phyloP scores from a whole-genome alignment of 805 yeast genomes.

The Nakazawaea peltata region DNA sequence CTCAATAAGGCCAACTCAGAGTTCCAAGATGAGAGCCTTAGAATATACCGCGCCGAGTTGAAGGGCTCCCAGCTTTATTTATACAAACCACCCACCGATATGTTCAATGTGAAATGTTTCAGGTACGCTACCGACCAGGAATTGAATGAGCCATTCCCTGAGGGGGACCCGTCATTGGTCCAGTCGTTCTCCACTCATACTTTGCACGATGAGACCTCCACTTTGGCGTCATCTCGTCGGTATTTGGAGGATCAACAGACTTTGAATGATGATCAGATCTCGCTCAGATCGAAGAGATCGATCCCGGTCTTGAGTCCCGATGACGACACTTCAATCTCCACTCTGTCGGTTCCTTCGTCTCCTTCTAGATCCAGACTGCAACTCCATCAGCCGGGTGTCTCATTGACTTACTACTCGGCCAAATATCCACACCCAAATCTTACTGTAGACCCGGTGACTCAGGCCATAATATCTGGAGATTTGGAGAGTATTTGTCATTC shows the following conservation, averaged over 20 bases:
- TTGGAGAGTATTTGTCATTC: constrained; percentile 74
- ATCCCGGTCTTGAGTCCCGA: neutral
- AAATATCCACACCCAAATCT: constrained; percentile 58
- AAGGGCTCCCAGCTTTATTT: constrained; percentile 60
- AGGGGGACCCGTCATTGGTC: too few relatives aligned
- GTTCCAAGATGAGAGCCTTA: constrained; percentile 25
- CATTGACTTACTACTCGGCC: constrained; percentile 27
- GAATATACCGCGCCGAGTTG: constrained; percentile 56
- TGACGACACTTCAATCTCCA: neutral
- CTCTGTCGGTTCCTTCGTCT: constrained; percentile 1
- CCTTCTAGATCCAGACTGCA: constrained; percentile 1
- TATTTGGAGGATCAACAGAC: neutral
- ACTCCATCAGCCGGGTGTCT: neutral
- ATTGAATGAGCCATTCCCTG: too few relatives aligned
- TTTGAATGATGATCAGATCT: neutral
- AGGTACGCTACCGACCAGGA: constrained; percentile 1
- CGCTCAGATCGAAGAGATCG: constrained; percentile 3
- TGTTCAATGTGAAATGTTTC: constrained; percentile 30
- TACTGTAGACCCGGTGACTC: constrained; percentile 38
- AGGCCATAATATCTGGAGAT: constrained; percentile 41
- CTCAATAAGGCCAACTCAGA: constrained; percentile 37
- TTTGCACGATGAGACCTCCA: too few relatives aligned
- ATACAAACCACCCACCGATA: constrained; percentile 46
- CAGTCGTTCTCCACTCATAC: neutral
- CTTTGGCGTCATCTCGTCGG: too few relatives aligned